A percentile compares a stretch with the other conserved stretches of the same genome.
Conservation (phyloP, 495 filamentous ascomycete species). For the Hypoxylon intermedium region DNA sequence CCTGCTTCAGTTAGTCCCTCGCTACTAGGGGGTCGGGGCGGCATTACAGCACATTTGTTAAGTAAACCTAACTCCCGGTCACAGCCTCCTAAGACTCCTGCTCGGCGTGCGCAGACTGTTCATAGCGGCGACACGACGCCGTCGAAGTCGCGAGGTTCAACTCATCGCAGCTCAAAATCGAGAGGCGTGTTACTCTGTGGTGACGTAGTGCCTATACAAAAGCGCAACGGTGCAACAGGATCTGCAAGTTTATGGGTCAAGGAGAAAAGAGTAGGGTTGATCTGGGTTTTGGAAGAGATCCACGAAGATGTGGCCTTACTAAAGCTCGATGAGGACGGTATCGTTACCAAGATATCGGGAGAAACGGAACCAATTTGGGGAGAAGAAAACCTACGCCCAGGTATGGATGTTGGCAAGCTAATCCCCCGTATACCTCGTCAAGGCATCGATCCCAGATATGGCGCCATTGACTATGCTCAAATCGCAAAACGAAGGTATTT, state of each 20-base stretch:
- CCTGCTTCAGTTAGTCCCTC: slow-evolving; percentile 53
- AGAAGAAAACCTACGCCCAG: slow-evolving; percentile 65
- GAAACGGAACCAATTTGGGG: slow-evolving; percentile 82
- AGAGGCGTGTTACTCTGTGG: slow-evolving; percentile 93
- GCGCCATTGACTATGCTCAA: slow-evolving; percentile 73
- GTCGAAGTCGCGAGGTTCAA: slow-evolving; percentile 56
- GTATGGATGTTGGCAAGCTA: slow-evolving; percentile 74
- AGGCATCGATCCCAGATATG: slow-evolving; percentile 65
- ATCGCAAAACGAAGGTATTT: slow-evolving; percentile 76
- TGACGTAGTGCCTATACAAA: slow-evolving; percentile 95
- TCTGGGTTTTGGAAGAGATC: slow-evolving; percentile 98
- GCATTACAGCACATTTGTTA: slow-evolving; percentile 83
- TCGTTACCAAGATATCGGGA: slow-evolving; percentile 70
- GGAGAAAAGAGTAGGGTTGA: slow-evolving; percentile 90
- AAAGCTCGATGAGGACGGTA: slow-evolving; percentile 73
- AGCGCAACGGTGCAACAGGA: slow-evolving; percentile 88
- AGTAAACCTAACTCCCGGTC: slow-evolving; percentile 83
- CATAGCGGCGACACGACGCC: slow-evolving; percentile 75
- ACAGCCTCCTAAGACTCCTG: slow-evolving; percentile 49
- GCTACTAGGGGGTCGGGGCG: slow-evolving; percentile 70
- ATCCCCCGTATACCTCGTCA: slow-evolving; percentile 83
- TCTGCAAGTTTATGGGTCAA: slow-evolving; percentile 98
- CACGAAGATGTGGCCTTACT: slow-evolving; percentile 87
- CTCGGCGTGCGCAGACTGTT: slow-evolving; percentile 71
- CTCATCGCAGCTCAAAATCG: slow-evolving; percentile 74